Base-by-base conservation (phyloP, 495 filamentous ascomycete species). In the Talaromyces proteolyticus region DNA sequence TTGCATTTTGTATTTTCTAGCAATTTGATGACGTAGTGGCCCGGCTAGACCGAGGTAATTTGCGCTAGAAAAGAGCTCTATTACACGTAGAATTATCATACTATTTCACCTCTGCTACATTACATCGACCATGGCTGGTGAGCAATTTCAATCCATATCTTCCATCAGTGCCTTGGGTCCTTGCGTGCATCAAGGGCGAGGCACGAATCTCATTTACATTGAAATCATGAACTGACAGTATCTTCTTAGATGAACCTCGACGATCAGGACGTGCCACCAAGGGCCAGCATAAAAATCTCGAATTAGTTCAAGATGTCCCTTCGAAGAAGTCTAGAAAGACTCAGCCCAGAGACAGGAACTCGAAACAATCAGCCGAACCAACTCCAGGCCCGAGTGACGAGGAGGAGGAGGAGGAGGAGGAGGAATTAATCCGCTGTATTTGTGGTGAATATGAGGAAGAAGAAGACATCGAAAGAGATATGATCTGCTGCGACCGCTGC, bases 201-300 rank as follows among this genome's bases (percentile, higher is more conserved):
- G 19, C 25, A 19, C 45, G 12, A n/a, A 10, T 34, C 22, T 21
- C 23, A 17, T 34, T 34, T 34, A 8, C 14, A 14, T 34, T 12
- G 53, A 42, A 50, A 58, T 42, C 53, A 41, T 23, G 50, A 49
- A 64, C 72, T 75, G 67, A 75, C 62, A 11, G 36, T 26, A 57
- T 24, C 41, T 46, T 50, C 40, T 34, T 71, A 87, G 87, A 88
- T 47, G 91, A 95, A 77, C 86, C 91, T 50, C 85, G 93, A 68
- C 86, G 94, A 61, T 96, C 93, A 14, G 91, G 91, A 44, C 86
- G 93, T 55, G 88, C 91, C 55, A 98, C 92, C 41, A 96, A 96
- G 62, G 93, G 93, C 60, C 89, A 95, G 57, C 91, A 98, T 70
- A 95, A 94, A 64, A 86, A 85, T 53, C 78, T 86, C 51, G 84